phyloP scores from a whole-genome alignment of 2,329 filamentous ascomycete genomes.

The Fusarium dlaminii region DNA sequence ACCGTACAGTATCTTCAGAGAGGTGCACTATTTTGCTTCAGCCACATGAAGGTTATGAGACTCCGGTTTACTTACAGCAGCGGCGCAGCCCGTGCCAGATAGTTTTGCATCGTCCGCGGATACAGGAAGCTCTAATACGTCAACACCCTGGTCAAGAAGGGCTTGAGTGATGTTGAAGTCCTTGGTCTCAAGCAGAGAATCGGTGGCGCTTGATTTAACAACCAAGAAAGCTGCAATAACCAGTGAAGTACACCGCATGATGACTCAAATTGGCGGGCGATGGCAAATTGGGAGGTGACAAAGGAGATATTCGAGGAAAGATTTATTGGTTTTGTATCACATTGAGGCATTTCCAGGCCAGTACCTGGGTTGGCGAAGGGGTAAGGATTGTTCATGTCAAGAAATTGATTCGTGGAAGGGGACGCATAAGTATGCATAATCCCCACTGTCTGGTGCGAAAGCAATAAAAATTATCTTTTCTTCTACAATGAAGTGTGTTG shows the following conservation, averaged over 20 bases:
- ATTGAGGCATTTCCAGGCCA: neutral
- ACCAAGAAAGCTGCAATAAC: neutral
- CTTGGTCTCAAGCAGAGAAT: neutral
- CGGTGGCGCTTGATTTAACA: neutral
- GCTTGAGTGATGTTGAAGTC: slow-evolving; percentile 23
- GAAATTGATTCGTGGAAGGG: neutral
- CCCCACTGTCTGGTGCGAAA: neutral
- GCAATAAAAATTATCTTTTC: no score
- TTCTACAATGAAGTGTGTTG: neutral
- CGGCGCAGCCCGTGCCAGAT: neutral
- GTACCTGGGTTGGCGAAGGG: neutral
- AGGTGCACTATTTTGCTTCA: neutral
- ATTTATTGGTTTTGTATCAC: neutral
- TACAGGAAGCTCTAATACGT: slow-evolving; percentile 3
- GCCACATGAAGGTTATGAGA: neutral
- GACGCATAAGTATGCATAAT: neutral
- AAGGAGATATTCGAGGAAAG: neutral
- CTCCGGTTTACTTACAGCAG: neutral
- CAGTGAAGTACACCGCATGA: slow-evolving; percentile 1
- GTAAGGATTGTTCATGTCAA: neutral
- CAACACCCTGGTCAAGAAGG: slow-evolving; percentile 12
- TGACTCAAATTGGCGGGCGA: neutral
- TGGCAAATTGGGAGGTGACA: neutral
- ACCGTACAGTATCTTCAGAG: slow-evolving; percentile 24
- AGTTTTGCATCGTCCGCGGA: neutral